phyloP scores from a whole-genome alignment of 306 rosid genomes.

The Vigna angularis region DNA sequence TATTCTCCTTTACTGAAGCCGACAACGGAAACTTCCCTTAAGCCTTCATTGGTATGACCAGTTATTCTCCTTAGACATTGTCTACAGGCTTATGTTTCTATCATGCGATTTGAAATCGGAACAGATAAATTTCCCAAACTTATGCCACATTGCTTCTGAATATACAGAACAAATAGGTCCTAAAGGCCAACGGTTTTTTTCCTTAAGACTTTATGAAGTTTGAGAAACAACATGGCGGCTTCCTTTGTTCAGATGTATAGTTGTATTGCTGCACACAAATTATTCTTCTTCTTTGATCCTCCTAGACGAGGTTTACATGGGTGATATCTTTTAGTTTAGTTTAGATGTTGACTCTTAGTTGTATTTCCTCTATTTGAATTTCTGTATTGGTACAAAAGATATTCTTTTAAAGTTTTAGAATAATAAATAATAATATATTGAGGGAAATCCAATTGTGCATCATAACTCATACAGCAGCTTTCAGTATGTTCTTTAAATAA shows the following conservation, averaged over 20 bases:
- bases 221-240: constrained; percentile 60
- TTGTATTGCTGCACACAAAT: constrained; percentile 93
- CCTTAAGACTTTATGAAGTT: too few species aligned
- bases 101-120: too few species aligned
- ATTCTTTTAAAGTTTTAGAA: not conserved
- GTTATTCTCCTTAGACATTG: too few species aligned
- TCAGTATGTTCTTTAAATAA: not conserved
- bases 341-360: constrained; percentile 32
- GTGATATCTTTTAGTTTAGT: constrained; percentile 41
- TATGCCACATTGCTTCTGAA: constrained; percentile 97
- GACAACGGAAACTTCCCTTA: too few species aligned
- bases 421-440: not conserved
- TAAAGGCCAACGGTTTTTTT: constrained; percentile 86
- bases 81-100: too few species aligned
- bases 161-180: constrained; percentile 99
- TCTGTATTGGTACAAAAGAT: not conserved
- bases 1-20: too few species aligned
- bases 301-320: constrained; percentile 87
- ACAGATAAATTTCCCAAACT: constrained; percentile 94
- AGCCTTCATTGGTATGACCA: too few species aligned
- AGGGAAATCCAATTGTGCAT: not conserved
- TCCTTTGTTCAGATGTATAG: constrained; percentile 81
- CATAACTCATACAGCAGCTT: constrained; percentile 12
- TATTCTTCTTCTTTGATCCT: constrained; percentile 93
- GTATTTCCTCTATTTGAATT: constrained; percentile 21